Evolutionary conservation across 1,284 basidiomycete species (phyloP), one percentile per base, ranked within the genome.

Genomic region (Serendipita sp.): DNA sequence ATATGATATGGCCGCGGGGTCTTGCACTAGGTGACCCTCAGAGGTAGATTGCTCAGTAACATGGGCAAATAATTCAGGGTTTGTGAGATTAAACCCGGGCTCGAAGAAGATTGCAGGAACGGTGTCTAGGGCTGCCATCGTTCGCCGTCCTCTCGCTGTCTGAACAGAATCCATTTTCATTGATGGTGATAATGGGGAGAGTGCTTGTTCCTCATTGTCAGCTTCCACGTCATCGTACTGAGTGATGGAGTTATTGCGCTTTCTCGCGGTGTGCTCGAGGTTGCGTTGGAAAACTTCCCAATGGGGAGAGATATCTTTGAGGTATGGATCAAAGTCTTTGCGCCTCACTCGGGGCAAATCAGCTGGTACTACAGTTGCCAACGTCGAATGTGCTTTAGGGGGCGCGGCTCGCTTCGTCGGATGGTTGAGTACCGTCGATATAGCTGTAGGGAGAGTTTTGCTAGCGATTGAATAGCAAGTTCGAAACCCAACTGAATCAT

Each of bases 61-160:
- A 3, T 82, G 75, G 63, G 85, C 80, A 74, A 97, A 99, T 0
- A 84, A 95, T 43, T 75, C 77, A 0, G 92, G 86, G 70, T 95
- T 85, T 6, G 87, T 83, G n/a, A 99, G 80, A 72, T 93, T 83
- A 75, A 99, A 98, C 29, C 80, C 71, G 2, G 79, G 71, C 60
- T 83, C 76, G 70, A 96, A 95, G 76, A 91, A 96, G 29, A 92
- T 78, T 1, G 81, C 69, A 1, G 95, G 93, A 0, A 99, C 87
- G 1, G 80, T 76, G 64, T 88, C 81, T 8, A 98, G 68, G 29
- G 72, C 67, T 5, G 68, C 62, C 41, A 68, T 63, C 66, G 70
- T 42, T 13, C 70, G 66, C 76, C 74, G 30, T 73, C 73, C 12
- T 74, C 60, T 32, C 44, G 43, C 43, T 60, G 60, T 60, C 42